These are phyloP conservation scores for Penicillium nucicola DNA, from an alignment of 495 filamentous ascomycete genomes.

Conservation along the genomic window DNA sequence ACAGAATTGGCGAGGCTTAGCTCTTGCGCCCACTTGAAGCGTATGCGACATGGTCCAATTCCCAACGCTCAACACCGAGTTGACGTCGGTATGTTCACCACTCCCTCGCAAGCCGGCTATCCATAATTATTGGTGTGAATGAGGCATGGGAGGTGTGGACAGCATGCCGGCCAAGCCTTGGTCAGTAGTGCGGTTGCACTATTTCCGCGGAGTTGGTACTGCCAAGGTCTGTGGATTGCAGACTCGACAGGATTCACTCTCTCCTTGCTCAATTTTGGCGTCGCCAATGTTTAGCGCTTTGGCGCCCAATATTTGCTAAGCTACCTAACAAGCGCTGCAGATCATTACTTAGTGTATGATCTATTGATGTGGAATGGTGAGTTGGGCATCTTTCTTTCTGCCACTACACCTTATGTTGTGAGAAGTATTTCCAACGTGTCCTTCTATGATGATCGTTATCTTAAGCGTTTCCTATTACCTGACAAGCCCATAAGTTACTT, in stretches of 20 bases:
- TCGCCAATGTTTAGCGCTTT: neutral
- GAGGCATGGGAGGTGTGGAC: neutral
- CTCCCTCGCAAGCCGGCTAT: neutral
- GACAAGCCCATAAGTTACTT: constrained; percentile 1
- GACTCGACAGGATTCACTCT: neutral
- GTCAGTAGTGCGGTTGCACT: neutral
- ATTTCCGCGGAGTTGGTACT: neutral
- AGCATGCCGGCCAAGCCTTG: constrained; percentile 3
- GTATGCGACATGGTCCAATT: neutral
- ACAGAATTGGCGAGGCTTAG: constrained; percentile 24
- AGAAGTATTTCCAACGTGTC: neutral
- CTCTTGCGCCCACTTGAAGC: neutral
- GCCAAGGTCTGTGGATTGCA: constrained; percentile 2
- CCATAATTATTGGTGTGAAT: neutral
- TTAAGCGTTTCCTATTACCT: constrained; percentile 11
- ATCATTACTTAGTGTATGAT: neutral
- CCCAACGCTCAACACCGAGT: neutral
- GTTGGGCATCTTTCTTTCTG: neutral
- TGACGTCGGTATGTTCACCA: neutral
- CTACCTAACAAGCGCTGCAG: no score
- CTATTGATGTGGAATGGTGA: neutral
- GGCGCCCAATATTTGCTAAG: neutral
- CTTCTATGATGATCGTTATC: constrained; percentile 6
- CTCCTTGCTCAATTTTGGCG: constrained; percentile 2
- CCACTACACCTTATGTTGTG: neutral